These are phyloP conservation scores for Stylonectria norvegica DNA, from an alignment of 2,329 filamentous ascomycete species.

Conservation along the genomic window DNA sequence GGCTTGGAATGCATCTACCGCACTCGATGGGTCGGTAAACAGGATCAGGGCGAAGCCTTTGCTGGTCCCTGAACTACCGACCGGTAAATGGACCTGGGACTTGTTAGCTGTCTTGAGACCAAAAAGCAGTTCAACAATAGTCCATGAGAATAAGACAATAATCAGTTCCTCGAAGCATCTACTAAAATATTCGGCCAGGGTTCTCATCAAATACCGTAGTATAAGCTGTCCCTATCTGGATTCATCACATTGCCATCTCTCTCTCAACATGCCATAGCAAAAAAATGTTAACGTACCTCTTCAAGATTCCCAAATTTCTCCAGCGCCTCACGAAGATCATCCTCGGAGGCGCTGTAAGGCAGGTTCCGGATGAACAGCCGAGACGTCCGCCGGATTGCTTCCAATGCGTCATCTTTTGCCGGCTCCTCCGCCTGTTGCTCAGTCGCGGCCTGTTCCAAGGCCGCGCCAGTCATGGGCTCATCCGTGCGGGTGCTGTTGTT, in stretches of 20 bases:
- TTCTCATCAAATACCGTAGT: slow-evolving; percentile 85
- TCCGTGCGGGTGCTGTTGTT: slow-evolving; percentile 13
- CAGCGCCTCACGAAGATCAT: slow-evolving; percentile 73
- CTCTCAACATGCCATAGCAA: slow-evolving; percentile 3
- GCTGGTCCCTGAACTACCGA: slow-evolving; percentile 67
- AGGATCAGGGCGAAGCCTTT: slow-evolving; percentile 92
- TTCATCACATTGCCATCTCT: slow-evolving; percentile 72
- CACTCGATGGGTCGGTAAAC: slow-evolving; percentile 68
- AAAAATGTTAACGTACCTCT: slow-evolving; percentile 66
- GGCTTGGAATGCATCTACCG: slow-evolving; percentile 72
- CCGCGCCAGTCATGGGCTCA: slow-evolving; percentile 16
- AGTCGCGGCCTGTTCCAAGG: slow-evolving; percentile 22
- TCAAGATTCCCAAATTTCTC: slow-evolving; percentile 69
- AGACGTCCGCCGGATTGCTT: slow-evolving; percentile 63
- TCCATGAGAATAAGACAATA: slow-evolving; percentile 27
- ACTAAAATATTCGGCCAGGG: slow-evolving; percentile 98
- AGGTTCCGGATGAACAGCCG: slow-evolving; percentile 88
- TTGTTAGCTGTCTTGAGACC: slow-evolving; percentile 25
- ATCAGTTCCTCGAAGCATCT: slow-evolving; percentile 95
- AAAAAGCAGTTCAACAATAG: slow-evolving; percentile 17
- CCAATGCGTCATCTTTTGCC: slow-evolving; percentile 27
- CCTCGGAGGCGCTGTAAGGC: slow-evolving; percentile 73
- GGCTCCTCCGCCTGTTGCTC: slow-evolving; percentile 22
- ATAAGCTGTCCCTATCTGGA: slow-evolving; percentile 99
- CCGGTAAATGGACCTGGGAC: slow-evolving; percentile 77